Conservation (phyloP, 2,329 filamentous ascomycete genomes). For the Aureobasidium uvarum region DNA sequence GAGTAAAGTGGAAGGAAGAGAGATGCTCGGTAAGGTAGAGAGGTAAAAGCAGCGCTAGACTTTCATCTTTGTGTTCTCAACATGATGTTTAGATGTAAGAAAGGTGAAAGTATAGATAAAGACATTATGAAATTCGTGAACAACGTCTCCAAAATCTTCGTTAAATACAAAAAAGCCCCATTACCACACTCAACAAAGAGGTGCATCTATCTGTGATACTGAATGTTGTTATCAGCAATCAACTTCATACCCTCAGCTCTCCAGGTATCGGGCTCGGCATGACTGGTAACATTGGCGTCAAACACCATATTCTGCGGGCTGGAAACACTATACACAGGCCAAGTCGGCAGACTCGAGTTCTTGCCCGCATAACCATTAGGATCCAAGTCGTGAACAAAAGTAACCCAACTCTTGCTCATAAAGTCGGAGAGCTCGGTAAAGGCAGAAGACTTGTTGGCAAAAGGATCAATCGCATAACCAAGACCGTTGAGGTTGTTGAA, state of each 20-base stretch:
- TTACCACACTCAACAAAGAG: background rate
- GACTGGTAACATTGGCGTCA: slow-evolving; percentile 45
- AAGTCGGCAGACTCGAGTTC: slow-evolving; percentile 28
- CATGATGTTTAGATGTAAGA: too few relatives aligned
- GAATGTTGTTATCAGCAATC: slow-evolving; percentile 35
- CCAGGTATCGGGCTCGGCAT: slow-evolving; percentile 46
- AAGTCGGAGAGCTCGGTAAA: slow-evolving; percentile 44
- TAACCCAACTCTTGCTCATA: slow-evolving; percentile 49
- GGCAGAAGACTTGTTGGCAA: slow-evolving; percentile 38
- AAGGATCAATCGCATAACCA: slow-evolving; percentile 44
- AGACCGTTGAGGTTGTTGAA: slow-evolving; percentile 48
- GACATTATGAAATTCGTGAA: too few relatives aligned
- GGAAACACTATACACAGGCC: slow-evolving; percentile 43
- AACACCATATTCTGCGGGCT: slow-evolving; percentile 46
- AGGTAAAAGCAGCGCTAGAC: too few relatives aligned
- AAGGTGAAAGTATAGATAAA: too few relatives aligned
- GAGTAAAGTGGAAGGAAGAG: too few relatives aligned
- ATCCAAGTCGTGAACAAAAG: slow-evolving; percentile 46
- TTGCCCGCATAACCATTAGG: slow-evolving; percentile 38
- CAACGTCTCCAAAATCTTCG: background rate
- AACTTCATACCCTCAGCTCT: slow-evolving; percentile 47
- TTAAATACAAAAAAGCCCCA: background rate
- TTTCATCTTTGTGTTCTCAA: too few relatives aligned
- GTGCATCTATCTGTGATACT: slow-evolving; percentile 25
- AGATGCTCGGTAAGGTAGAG: too few relatives aligned